Conservation (phyloP, 1,139 yeast species). For the Yamadazyma kanchanaburiensis region DNA sequence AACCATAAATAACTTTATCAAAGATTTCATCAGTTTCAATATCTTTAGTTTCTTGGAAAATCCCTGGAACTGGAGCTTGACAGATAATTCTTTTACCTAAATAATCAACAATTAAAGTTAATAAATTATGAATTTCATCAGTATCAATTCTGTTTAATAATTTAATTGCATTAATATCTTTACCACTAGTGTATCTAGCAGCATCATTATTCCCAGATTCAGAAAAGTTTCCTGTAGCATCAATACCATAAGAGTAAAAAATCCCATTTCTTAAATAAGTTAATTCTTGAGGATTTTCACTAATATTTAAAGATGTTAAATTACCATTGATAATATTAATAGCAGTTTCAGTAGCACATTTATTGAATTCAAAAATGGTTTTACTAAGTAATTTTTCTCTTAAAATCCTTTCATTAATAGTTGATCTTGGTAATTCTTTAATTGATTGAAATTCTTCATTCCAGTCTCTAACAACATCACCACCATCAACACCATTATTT, state of each 20-base stretch:
- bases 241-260: slow-evolving; percentile 78
- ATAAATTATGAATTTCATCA: slow-evolving; percentile 62
- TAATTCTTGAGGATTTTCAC: slow-evolving; percentile 55
- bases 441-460: slow-evolving; percentile 86
- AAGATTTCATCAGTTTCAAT: slow-evolving; percentile 24
- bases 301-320: slow-evolving; percentile 75
- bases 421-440: slow-evolving; percentile 60
- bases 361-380: slow-evolving; percentile 74
- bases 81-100: slow-evolving; percentile 85
- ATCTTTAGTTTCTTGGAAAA: slow-evolving; percentile 50
- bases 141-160: slow-evolving; percentile 66
- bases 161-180: slow-evolving; percentile 74
- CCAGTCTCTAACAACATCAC: slow-evolving; percentile 69
- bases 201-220: slow-evolving; percentile 80
- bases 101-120: slow-evolving; percentile 83
- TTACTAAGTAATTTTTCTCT: slow-evolving; percentile 75
- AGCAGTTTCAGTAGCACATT: slow-evolving; percentile 77
- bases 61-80: slow-evolving; percentile 98
- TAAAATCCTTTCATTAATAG: slow-evolving; percentile 64
- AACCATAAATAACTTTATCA: slow-evolving; percentile 71
- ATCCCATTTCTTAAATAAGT: slow-evolving; percentile 80
- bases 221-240: slow-evolving; percentile 66
- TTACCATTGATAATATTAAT: slow-evolving; percentile 72
- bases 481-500: slow-evolving; percentile 56
- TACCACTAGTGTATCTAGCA: slow-evolving; percentile 74